Evolutionary conservation across 768 basidiomycete genomes (phyloP).

Genomic region (Lactifluus piperatus): DNA sequence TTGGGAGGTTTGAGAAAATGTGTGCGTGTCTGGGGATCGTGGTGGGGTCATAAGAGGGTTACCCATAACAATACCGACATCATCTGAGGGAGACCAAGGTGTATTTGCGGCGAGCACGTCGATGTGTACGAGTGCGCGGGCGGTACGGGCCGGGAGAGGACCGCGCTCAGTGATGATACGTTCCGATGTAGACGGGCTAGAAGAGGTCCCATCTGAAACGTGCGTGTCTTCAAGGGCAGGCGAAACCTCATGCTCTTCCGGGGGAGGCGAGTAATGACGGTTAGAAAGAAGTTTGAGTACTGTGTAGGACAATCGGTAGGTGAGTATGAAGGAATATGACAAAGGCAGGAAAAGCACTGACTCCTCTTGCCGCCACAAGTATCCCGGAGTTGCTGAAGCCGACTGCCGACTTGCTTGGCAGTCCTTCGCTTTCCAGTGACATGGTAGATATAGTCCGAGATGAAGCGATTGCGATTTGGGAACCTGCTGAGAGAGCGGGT

Average conservation of each 20-base stretch:
- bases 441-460: slow-evolving; percentile 65
- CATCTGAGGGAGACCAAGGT: slow-evolving; percentile 20
- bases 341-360: slow-evolving; percentile 32
- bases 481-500: slow-evolving; percentile 66
- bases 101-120: slow-evolving; percentile 17
- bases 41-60: slow-evolving; percentile 15
- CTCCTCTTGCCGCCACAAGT: slow-evolving; percentile 63
- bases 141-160: slow-evolving; percentile 24
- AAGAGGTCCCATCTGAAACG: slow-evolving; percentile 13
- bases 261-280: slow-evolving; percentile 13
- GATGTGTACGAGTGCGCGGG: slow-evolving; percentile 26
- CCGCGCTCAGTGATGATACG: slow-evolving; percentile 12
- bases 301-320: slow-evolving; percentile 2
- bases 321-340: slow-evolving; percentile 11
- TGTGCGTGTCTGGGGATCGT: slow-evolving; percentile 15
- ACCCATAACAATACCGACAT: slow-evolving; percentile 16
- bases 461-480: slow-evolving; percentile 73
- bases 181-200: slow-evolving; percentile 13
- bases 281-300: slow-evolving; percentile 22
- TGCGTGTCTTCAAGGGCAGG: slow-evolving; percentile 14
- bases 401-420: slow-evolving; percentile 74
- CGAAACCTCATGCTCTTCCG: slow-evolving; percentile 7
- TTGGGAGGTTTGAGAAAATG: slow-evolving; percentile 9
- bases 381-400: slow-evolving; percentile 70
- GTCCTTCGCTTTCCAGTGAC: slow-evolving; percentile 63